Base-by-base conservation (phyloP, 805 yeast species). In the Cyberlindnera euphorbiiphila region DNA sequence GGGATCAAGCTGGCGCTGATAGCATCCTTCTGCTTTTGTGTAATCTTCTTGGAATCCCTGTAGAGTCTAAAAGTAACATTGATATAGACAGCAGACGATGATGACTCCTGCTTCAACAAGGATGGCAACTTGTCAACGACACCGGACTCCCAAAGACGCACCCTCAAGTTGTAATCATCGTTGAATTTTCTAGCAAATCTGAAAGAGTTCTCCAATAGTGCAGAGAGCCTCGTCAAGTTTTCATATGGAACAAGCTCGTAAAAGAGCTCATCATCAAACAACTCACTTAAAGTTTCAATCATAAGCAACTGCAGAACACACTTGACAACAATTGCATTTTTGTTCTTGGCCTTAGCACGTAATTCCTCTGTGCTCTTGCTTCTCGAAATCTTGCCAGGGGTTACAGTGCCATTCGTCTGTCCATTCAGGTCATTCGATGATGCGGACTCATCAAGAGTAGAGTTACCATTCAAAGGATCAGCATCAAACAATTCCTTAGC, bases 41-140 rank as follows among this genome's bases (percentile, higher is more conserved):
- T 64, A 5, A 72, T 68, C 55, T 77, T 77, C 19, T 66, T 70
- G 12, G 69, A 68, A 54, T 82, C 87, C 43, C 83, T 75, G 59
- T 86, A 88, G 54, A 91, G 65, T 51, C 83, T 72, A 69, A 91
- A 85, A 68, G 85, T 69, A 31, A 89, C 72, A 51, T 81, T 79
- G 46, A 91, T 78, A 57, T 80, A 84, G 2, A 88, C 95, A 2
- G 95, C 91, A 1, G 95, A 81, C 0, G 96, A 78, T 24, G 87
- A 77, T 0, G 95, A 80, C 60, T 94, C 98, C 61, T 94, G 98
- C 51, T 85, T 85, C 51, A 89, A 66, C 51, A 93, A 65, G 51
- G 93, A 94, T 15, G 99, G 98, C 38, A 91, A 71, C 55, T 89
- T 81, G 53, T 87, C 95, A 62, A 89, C 91, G 27, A 88, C 81